Evolutionary conservation across 2,329 filamentous ascomycete species (phyloP).

Genomic region (Paecilomyces sp.): DNA sequence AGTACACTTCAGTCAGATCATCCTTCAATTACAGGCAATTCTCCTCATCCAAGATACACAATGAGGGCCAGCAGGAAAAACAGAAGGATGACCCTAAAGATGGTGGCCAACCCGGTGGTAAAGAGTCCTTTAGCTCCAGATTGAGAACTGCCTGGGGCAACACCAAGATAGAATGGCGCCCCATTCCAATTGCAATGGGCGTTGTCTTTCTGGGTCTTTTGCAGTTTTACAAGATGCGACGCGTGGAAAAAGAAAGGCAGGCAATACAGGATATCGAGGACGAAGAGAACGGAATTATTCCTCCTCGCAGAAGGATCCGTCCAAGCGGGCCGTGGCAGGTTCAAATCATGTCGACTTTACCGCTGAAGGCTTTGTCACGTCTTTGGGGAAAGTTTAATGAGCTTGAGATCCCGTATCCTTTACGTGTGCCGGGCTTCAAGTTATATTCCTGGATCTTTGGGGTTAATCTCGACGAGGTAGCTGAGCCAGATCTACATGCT

Average conservation of each 20-base stretch:
- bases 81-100: constrained; percentile 29
- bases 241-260: constrained; percentile 43
- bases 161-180: constrained; percentile 77
- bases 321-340: constrained; percentile 90
- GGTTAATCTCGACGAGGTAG: constrained; percentile 81
- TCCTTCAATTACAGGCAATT: constrained; percentile 16
- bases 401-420: constrained; percentile 75
- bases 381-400: constrained; percentile 92
- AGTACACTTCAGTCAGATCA: constrained; percentile 19
- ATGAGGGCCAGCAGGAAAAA: constrained; percentile 1
- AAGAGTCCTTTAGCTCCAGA: constrained; percentile 51
- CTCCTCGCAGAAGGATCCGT: constrained; percentile 57
- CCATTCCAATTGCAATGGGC: constrained; percentile 79
- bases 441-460: constrained; percentile 87
- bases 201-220: constrained; percentile 76
- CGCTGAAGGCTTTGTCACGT: constrained; percentile 81
- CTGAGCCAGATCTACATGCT: constrained; percentile 77
- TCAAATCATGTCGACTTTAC: constrained; percentile 86
- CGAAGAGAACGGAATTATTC: constrained; percentile 31
- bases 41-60: constrained; percentile 33
- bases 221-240: constrained; percentile 71
- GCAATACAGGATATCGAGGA: constrained; percentile 36
- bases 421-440: constrained; percentile 83
- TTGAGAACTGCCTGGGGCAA: constrained; percentile 52
- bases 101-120: constrained; percentile 31